phyloP scores from a whole-genome alignment of 805 yeast genomes.

The Metschnikowia cubensis region DNA sequence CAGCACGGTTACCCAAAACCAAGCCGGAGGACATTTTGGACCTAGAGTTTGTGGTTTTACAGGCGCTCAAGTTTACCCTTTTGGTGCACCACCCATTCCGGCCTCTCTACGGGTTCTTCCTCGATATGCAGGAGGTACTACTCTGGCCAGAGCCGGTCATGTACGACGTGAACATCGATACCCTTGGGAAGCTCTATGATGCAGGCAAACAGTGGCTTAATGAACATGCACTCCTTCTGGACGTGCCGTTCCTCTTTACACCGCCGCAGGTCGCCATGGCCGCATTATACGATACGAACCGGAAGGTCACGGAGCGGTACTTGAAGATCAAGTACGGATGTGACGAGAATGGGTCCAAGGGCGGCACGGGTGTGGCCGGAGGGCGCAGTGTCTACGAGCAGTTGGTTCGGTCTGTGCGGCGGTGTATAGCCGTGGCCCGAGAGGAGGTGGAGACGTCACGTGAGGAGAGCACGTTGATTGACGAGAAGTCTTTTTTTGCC shows the following conservation, averaged over 20 bases:
- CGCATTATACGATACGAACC: slow-evolving; percentile 66
- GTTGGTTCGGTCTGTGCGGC: slow-evolving; percentile 42
- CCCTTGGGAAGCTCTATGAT: slow-evolving; percentile 68
- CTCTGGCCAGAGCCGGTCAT: slow-evolving; percentile 39
- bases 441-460: slow-evolving; percentile 42
- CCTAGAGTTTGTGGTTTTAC: slow-evolving; percentile 74
- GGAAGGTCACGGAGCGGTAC: slow-evolving; percentile 60
- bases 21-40: slow-evolving; percentile 65
- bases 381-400: slow-evolving; percentile 37
- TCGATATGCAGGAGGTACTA: slow-evolving; percentile 70
- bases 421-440: slow-evolving; percentile 48
- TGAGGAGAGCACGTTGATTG: slow-evolving; percentile 61
- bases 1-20: slow-evolving; percentile 63
- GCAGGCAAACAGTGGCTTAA: slow-evolving; percentile 60
- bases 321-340: slow-evolving; percentile 50
- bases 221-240: slow-evolving; percentile 64
- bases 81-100: slow-evolving; percentile 84
- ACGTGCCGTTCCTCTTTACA: slow-evolving; percentile 70
- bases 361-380: slow-evolving; percentile 6
- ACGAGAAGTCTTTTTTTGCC: slow-evolving; percentile 59
- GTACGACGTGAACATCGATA: slow-evolving; percentile 46
- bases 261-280: slow-evolving; percentile 97
- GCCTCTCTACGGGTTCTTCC: slow-evolving; percentile 90
- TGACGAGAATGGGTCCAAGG: slow-evolving; percentile 8
- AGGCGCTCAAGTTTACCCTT: slow-evolving; percentile 72